Evolutionary conservation across 1,139 yeast species (phyloP).

Genomic region (Kodamaea alishanica): DNA sequence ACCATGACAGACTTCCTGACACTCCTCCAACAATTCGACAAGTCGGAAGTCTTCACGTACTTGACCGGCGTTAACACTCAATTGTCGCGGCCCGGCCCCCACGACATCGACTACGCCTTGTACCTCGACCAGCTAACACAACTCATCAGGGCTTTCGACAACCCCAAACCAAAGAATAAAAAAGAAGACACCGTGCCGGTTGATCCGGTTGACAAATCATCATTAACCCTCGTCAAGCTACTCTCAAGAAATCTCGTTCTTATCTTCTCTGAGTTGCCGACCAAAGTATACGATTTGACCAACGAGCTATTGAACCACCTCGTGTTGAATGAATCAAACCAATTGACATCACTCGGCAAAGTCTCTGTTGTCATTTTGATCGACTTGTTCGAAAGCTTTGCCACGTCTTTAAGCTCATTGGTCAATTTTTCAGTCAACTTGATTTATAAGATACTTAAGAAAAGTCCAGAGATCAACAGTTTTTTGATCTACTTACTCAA

Average conservation of each 20-base stretch:
- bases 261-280: constrained; percentile 31
- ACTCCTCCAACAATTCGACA: constrained; percentile 19
- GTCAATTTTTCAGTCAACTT: constrained; percentile 34
- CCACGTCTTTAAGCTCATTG: constrained; percentile 37
- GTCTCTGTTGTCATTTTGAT: constrained; percentile 32
- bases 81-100: constrained; percentile 12
- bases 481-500: constrained; percentile 33
- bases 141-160: constrained; percentile 11
- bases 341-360: constrained; percentile 19
- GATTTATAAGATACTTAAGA: constrained; percentile 40
- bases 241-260: constrained; percentile 29
- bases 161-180: constrained; percentile 4
- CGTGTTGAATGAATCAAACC: constrained; percentile 14
- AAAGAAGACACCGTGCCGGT: background rate
- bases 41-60: constrained; percentile 22
- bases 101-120: constrained; percentile 10
- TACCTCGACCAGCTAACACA: constrained; percentile 11
- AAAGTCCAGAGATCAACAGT: constrained; percentile 26
- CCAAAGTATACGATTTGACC: constrained; percentile 39
- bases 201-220: constrained; percentile 8
- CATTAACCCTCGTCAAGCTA: constrained; percentile 28
- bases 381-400: constrained; percentile 39
- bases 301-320: constrained; percentile 34
- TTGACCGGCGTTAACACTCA: constrained; percentile 22
- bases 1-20: constrained; percentile 15